Base-by-base conservation (phyloP, 2,329 filamentous ascomycete species). In the Penicillium sp. region DNA sequence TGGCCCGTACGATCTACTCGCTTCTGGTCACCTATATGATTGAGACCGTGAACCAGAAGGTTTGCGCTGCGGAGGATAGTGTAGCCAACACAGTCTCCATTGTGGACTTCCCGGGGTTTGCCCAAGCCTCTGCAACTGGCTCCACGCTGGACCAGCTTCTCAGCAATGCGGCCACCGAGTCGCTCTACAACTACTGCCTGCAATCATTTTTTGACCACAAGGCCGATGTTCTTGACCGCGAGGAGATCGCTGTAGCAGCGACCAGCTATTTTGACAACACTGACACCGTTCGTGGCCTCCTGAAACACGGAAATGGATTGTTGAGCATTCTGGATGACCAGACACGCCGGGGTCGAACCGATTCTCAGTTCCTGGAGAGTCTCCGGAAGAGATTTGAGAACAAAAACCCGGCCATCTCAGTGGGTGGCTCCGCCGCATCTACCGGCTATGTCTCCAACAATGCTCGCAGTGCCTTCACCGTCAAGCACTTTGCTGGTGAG, bases 191-290 rank as follows among this genome's bases (percentile, higher is more conserved):
- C 62, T 83, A 95, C 56, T 90, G 89, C 21, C 75, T 97, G 16
- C 90, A 95, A 61, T 94, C 86, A 65, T 97, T 98, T 70, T 98
- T 97, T 64, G 90, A 96, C 59, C 83, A 84, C 53, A 94, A 93
- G 65, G 89, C 90, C 0, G 91, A 97, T 48, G 80, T 94, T 69
- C 76, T 98, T 15, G 93, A 98, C 60, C 89, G 84, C 1, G 93
- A 98, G 64, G 93, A 98, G 62, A 87, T 98, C 23, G 81, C 77
- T 20, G 87, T 98, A 2, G 79, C 90, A 2, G 84, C 90, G 1
- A 96, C 91, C 0, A 95, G 88, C 70, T 98, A 97, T 67, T 98
- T 96, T 56, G 93, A 98, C 67, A 98, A 97, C 65, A 89, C 87
- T 0, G 93, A 97, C 63, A 89, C 91, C 7, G 89, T 96, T 45